A percentile compares a stretch with the other conserved stretches of the same genome.
These are phyloP conservation scores for Pseudogymnoascus sp. DNA, from an alignment of 2,329 filamentous ascomycete genomes.

Conservation along the genomic window DNA sequence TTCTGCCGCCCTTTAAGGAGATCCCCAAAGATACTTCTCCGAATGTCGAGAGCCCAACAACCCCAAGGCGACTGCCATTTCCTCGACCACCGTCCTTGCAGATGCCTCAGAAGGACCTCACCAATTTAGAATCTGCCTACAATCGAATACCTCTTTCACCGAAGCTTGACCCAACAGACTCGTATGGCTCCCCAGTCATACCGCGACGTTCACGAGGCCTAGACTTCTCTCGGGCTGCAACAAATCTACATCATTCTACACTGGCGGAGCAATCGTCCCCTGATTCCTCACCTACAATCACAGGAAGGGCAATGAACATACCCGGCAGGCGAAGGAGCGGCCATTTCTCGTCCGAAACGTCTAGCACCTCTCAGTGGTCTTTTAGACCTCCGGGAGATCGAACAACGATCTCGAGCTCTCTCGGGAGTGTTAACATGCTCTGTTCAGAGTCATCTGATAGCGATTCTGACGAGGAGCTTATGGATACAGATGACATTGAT, in stretches of 20 bases:
- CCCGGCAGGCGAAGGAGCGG: constrained; percentile 43
- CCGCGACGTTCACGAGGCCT: constrained; percentile 83
- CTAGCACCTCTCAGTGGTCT: constrained; percentile 56
- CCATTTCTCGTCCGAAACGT: constrained; percentile 38
- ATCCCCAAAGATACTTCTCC: constrained; percentile 14
- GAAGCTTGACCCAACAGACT: constrained; percentile 76
- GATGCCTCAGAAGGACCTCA: constrained; percentile 51
- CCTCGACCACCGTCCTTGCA: constrained; percentile 63
- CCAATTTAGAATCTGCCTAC: constrained; percentile 36
- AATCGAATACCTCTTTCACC: constrained; percentile 69
- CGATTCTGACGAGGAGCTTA: constrained; percentile 61
- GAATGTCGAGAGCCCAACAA: constrained; percentile 46
- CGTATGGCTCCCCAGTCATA: constrained; percentile 81
- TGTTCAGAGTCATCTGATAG: constrained; percentile 72
- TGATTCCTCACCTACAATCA: constrained; percentile 82
- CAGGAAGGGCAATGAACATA: constrained; percentile 61
- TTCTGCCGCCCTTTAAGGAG: background rate
- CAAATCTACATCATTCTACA: constrained; percentile 91
- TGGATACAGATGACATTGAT: constrained; percentile 67
- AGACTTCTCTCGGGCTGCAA: constrained; percentile 89
- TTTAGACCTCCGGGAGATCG: constrained; percentile 63
- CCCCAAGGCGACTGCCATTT: constrained; percentile 63
- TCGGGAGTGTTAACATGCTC: constrained; percentile 48
- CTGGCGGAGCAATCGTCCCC: constrained; percentile 82
- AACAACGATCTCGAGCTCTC: constrained; percentile 67